These are phyloP conservation scores for Senecio squalidus DNA, from an alignment of 140 eudicot genomes.

Conservation along the genomic window DNA sequence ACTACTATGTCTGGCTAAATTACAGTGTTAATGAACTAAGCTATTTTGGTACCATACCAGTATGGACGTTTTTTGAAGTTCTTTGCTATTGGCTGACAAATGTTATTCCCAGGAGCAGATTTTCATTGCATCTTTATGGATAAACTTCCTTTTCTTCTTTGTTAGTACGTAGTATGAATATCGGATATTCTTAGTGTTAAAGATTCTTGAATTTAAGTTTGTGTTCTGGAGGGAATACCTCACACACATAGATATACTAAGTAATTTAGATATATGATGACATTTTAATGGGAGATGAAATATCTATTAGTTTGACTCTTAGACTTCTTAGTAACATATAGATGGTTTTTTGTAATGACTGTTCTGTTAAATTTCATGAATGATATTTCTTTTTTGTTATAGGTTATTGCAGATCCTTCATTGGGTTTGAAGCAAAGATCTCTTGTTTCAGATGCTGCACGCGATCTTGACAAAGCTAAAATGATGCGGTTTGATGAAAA, in stretches of 20 bases:
- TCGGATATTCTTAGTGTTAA: no score
- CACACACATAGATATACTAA: background rate
- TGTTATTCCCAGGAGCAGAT: background rate
- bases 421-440: constrained; percentile 89
- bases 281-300: background rate
- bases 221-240: background rate
- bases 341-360: background rate
- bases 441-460: constrained; percentile 93
- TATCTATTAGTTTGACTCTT: constrained; percentile 1
- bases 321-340: background rate
- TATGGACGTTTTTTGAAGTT: background rate
- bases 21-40: background rate
- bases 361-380: constrained; percentile 4
- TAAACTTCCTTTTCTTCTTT: no score
- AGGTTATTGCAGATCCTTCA: constrained; percentile 97
- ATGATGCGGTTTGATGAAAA: constrained; percentile 99
- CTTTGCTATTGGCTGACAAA: background rate
- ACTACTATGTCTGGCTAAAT: background rate
- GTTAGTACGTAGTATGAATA: no score
- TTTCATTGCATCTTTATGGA: background rate
- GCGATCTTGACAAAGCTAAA: constrained; percentile 96
- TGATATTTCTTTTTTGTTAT: constrained; percentile 16
- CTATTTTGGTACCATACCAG: background rate
- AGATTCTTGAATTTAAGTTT: background rate
- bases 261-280: background rate